Base-by-base conservation (phyloP, 257 asterid genomes). In the Datura wrightii region DNA sequence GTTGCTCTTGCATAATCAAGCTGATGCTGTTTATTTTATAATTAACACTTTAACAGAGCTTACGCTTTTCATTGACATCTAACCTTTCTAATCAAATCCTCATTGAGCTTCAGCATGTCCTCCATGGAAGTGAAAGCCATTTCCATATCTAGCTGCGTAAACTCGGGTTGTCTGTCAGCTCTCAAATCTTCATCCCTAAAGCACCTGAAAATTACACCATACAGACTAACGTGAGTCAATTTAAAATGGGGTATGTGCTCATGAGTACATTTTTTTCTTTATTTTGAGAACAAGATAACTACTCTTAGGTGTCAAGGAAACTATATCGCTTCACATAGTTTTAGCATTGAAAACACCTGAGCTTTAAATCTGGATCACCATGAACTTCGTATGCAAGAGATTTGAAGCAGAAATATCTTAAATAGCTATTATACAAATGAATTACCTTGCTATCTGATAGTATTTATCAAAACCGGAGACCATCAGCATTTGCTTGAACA, bases 401-500 rank as follows among this genome's bases (percentile, higher is more conserved):
- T 50, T 15, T 50, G 62, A 76, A 50, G 63, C 44, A 78, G 24
- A 78, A 52, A 63, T 34, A 65, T 42, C 24, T 36, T 9, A 80
- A 42, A 59, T 59, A 52, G 67, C 80, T 83, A n/a, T 50, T 59
- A 79, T 37, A 19, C 7, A 56, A 87, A 34, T 44, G 72, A 78
- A 67, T 70, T 90, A 97, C 99, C 99, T 95, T 81, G 99, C 99
- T 87, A 97, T 90, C 87, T 97, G 99, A 87, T 97, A 97, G 85
- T 97, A 97, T 88, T 85, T 97, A 83, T 93, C 95, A 87, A 94
- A 95, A 86, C 99, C 98, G 74, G 97, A 94, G 84, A 97, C 98
- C 99, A 97, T 95, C 81, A 97, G 92, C 99, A 97, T 97, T 95
- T 97, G 99, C 92, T 97, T 97, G 95, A 91, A 97, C 88, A 97